Conservation (phyloP, 306 rosid species). For the Alnus rubra region DNA sequence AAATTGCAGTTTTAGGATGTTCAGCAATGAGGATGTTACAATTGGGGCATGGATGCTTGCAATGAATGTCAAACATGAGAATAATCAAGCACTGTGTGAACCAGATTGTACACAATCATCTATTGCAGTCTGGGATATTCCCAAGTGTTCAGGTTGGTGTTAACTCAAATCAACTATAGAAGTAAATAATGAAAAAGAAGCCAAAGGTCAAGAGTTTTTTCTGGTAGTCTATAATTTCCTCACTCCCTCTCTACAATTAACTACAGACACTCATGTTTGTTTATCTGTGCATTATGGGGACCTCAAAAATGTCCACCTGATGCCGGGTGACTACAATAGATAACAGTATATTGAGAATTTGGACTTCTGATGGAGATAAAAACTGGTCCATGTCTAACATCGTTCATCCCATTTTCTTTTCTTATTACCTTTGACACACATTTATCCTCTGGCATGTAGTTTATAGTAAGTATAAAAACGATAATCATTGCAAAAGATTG, state of each 20-base stretch:
- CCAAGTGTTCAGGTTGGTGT: constrained; percentile 89
- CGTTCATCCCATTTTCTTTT: background rate
- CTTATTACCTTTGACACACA: too few species aligned
- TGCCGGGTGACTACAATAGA: background rate
- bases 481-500: background rate
- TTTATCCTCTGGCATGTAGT: background rate
- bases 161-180: constrained; percentile 17
- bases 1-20: constrained; percentile 86
- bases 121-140: constrained; percentile 97
- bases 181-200: background rate
- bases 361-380: constrained; percentile 5
- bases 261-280: background rate
- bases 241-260: background rate
- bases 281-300: background rate
- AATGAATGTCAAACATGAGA: constrained; percentile 95
- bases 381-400: background rate
- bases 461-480: background rate
- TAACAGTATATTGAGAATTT: background rate
- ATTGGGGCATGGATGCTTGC: constrained; percentile 99
- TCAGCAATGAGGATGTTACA: constrained; percentile 98
- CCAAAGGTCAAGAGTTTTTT: constrained; percentile 2
- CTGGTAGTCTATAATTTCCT: background rate
- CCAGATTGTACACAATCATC: constrained; percentile 69
- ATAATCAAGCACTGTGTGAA: constrained; percentile 65
- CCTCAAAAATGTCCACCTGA: background rate